Evolutionary conservation across 75 land plant genomes (phyloP).

Genomic region (Selaginella moellendorffii): DNA sequence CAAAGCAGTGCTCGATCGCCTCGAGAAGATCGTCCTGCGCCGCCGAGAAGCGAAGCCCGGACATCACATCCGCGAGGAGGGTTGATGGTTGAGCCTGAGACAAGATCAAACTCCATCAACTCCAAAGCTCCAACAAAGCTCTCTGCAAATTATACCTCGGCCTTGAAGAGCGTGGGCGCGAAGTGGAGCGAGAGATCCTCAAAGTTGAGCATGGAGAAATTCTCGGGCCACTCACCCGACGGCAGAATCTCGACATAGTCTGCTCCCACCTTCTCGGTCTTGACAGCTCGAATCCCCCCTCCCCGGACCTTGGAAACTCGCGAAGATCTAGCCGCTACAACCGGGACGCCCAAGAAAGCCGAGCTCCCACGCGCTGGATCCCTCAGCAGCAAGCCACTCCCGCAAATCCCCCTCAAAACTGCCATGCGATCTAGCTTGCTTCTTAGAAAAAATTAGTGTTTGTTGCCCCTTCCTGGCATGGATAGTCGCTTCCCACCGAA

Average conservation of each 20-base stretch:
- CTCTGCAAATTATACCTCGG: slow-evolving; percentile 25
- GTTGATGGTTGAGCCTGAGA: not conserved
- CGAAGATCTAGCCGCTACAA: too few species aligned
- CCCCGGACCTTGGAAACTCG: too few species aligned
- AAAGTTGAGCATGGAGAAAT: slow-evolving; percentile 50
- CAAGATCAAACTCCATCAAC: not conserved
- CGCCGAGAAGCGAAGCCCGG: not conserved
- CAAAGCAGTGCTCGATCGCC: not conserved
- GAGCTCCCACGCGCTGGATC: too few species aligned
- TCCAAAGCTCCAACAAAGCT: slow-evolving; percentile 4
- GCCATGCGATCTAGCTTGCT: too few species aligned
- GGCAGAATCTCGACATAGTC: slow-evolving; percentile 28
- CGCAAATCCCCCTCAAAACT: too few species aligned
- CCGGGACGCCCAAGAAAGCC: too few species aligned
- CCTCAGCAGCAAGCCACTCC: too few species aligned
- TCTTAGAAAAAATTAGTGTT: too few species aligned
- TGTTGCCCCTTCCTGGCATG: too few species aligned
- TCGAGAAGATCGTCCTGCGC: not conserved
- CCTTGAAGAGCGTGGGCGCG: slow-evolving; percentile 40
- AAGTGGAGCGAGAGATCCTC: slow-evolving; percentile 45
- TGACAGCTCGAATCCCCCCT: not conserved
- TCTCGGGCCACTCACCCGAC: slow-evolving; percentile 82
- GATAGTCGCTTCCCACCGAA: too few species aligned
- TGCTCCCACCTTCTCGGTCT: not conserved
- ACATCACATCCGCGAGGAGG: not conserved